Conservation (phyloP, 768 basidiomycete species). For the Tylopilus subfusipes region DNA sequence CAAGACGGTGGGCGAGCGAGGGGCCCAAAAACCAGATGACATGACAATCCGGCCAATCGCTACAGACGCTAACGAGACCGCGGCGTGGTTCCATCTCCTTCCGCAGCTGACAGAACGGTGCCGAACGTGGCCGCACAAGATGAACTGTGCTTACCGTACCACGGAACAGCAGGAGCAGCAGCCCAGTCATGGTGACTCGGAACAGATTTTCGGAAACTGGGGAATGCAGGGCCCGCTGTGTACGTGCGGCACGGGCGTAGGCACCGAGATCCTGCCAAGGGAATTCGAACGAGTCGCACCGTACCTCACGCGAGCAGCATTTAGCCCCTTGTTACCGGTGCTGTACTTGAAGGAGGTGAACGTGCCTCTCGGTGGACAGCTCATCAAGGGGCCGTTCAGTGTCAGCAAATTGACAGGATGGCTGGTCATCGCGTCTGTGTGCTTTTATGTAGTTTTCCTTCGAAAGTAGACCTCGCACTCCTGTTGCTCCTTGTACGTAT, state of each 20-base stretch:
- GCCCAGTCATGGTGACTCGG: background rate
- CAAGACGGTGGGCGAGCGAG: background rate
- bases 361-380: background rate
- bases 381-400: background rate
- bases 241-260: slow-evolving; percentile 12
- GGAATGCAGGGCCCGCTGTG: slow-evolving; percentile 9
- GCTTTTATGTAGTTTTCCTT: background rate
- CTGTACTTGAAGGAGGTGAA: slow-evolving; percentile 40
- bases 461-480: background rate
- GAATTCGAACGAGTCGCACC: slow-evolving; percentile 39
- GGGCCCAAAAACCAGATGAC: background rate
- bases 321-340: slow-evolving; percentile 52
- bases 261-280: slow-evolving; percentile 9
- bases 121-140: slow-evolving; percentile 51
- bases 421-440: background rate
- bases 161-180: slow-evolving; percentile 23
- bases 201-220: slow-evolving; percentile 32
- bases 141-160: slow-evolving; percentile 26
- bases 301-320: slow-evolving; percentile 47
- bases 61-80: slow-evolving; percentile 18
- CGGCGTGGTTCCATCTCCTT: slow-evolving; percentile 49
- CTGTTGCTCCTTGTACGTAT: background rate
- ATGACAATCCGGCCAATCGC: slow-evolving; percentile 7
- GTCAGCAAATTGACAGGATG: background rate
- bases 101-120: slow-evolving; percentile 53